Base-by-base conservation (phyloP, 495 filamentous ascomycete genomes). In the Penicillium longicatenatum region DNA sequence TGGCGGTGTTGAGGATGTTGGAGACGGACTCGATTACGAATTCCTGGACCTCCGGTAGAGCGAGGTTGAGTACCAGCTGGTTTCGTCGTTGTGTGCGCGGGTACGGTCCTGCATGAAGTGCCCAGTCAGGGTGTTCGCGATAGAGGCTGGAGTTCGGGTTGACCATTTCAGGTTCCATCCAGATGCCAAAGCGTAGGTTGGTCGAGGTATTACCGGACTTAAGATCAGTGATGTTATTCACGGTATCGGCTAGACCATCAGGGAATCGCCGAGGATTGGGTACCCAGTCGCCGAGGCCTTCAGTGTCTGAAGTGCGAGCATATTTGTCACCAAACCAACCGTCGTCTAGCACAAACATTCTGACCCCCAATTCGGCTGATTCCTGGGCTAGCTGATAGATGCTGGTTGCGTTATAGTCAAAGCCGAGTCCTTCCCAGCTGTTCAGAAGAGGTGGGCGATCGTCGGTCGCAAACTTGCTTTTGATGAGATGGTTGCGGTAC, bases 101-200 rank as follows among this genome's bases (percentile, higher is more conserved):
- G 55, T 85, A 80, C 0, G 50, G 39, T 6, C 79, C 80, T 6
- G 78, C 77, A 50, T 83, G 79, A 35, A 85, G 63, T 2, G 66
- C 78, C 82, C 82, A 85, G 50, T 84, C 78, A 0, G 82, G 82
- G 57, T 85, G 82, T 37, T 74, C 61, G 9, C 70, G 57, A 61
- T 83, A 85, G 5, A 85, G 73, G 39, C 65, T 73, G 4, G 81
- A 84, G 37, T 80, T 74, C 0, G 80, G 79, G 42, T 80, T 84
- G 51, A 85, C 79, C 81, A 85, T 85, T 52, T 85, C 81, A 0
- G 80, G 82, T 60, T 85, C 82, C 4, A 85, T 66, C 81, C 81
- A 85, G 19, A 85, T 70, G 12, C 82, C 82, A 48, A 85, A 84
- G 37, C 72, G 69, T 48, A 85, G 62, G 6, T 75, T 64, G 0